Percentiles rank a stretch among this genome's conserved stretches.
phyloP scores from a whole-genome alignment of 345 rosid genomes.

The Moricandia moricandioides region DNA sequence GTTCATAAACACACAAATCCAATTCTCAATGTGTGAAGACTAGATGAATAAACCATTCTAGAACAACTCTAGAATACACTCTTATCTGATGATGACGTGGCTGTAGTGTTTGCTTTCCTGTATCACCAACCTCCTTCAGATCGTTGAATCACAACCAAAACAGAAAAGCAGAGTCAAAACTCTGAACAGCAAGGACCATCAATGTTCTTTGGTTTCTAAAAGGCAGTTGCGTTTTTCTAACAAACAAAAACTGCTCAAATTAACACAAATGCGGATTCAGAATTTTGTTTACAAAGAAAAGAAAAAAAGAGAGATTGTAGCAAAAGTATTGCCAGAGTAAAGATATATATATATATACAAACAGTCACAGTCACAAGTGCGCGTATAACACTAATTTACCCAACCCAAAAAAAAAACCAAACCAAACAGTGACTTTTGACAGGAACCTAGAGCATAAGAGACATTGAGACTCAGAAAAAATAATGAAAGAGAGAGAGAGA shows the following conservation, averaged over 20 bases:
- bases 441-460: conserved; percentile 17
- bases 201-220: neutral
- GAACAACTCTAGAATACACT: too few species aligned
- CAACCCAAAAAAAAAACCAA: neutral
- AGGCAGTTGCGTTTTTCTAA: neutral
- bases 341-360: conserved; percentile 25
- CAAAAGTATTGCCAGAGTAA: conserved; percentile 1
- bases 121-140: neutral
- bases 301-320: neutral
- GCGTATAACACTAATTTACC: conserved; percentile 5
- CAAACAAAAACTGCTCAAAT: neutral
- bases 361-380: neutral
- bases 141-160: neutral
- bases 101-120: too few species aligned
- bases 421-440: neutral
- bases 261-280: neutral
- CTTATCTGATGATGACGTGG: too few species aligned
- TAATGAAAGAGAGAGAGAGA: neutral
- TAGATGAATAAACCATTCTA: too few species aligned
- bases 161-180: neutral
- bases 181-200: neutral
- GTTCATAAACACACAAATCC: too few species aligned
- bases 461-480: neutral
- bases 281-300: conserved; percentile 1
- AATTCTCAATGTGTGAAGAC: too few species aligned